Conservation (phyloP, 305 asterid genomes). For the Euphrasia arctica region DNA sequence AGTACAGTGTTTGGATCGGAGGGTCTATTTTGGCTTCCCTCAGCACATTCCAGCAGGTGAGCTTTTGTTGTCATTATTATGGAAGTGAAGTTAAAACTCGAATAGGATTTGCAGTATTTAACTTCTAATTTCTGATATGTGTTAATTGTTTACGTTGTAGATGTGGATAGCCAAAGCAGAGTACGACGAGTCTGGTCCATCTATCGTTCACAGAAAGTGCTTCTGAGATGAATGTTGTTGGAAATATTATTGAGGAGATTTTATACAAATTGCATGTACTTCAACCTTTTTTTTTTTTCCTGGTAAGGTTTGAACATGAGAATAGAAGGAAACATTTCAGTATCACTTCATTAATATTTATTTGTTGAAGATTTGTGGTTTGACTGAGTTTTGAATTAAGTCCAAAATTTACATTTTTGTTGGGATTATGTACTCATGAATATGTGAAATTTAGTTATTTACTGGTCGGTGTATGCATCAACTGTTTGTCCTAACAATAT, state of each 20-base stretch:
- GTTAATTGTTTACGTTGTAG: slow-evolving; percentile 34
- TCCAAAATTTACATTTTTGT: too few species aligned
- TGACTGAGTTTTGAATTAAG: too few species aligned
- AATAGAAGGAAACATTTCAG: slow-evolving; percentile 28
- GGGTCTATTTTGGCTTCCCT: slow-evolving; percentile 54
- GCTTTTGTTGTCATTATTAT: not conserved
- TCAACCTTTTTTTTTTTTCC: not conserved
- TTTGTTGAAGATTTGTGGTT: slow-evolving; percentile 40
- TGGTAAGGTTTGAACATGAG: slow-evolving; percentile 32
- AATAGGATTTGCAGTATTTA: not conserved
- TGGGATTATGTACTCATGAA: too few species aligned
- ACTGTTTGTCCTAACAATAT: too few species aligned
- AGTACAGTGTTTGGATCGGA: slow-evolving; percentile 57
- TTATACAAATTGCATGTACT: slow-evolving; percentile 23
- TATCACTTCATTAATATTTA: slow-evolving; percentile 30
- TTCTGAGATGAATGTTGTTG: slow-evolving; percentile 34
- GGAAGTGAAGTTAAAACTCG: not conserved
- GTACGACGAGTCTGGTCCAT: slow-evolving; percentile 67
- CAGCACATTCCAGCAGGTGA: slow-evolving; percentile 65
- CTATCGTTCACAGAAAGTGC: slow-evolving; percentile 75
- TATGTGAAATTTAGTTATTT: too few species aligned
- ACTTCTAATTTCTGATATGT: not conserved
- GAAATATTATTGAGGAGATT: slow-evolving; percentile 23
- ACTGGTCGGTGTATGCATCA: too few species aligned
- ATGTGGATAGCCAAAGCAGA: slow-evolving; percentile 81